Percentiles rank a stretch among this genome's conserved stretches.
phyloP scores from a whole-genome alignment of 179 eudicot species.

The Patellifolia procumbens region DNA sequence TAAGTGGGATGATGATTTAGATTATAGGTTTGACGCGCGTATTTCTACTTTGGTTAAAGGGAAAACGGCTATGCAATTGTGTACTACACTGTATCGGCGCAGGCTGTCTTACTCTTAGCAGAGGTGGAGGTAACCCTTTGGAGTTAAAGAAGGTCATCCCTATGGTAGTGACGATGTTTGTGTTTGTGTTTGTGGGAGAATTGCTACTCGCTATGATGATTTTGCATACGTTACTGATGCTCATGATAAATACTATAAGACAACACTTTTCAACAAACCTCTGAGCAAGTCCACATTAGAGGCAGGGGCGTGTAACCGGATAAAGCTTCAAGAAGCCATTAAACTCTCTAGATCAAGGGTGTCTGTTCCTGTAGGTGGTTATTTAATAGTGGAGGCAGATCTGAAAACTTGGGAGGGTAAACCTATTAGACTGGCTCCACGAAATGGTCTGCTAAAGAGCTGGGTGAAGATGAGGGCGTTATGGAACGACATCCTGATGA shows the following conservation, averaged over 20 bases:
- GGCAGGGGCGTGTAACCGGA: background rate
- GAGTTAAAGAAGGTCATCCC: background rate
- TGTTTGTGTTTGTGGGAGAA: slow-evolving; percentile 5
- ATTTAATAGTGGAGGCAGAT: background rate
- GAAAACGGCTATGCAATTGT: background rate
- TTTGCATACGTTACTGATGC: background rate
- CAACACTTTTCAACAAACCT: background rate
- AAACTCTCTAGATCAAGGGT: background rate
- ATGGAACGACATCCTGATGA: background rate
- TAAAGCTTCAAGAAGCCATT: background rate
- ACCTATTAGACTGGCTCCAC: background rate
- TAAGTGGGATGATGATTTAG: background rate
- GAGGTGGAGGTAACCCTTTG: background rate
- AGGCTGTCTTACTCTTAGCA: background rate
- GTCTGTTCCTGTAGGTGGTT: background rate
- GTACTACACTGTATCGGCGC: background rate
- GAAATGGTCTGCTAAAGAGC: background rate
- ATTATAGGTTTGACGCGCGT: background rate
- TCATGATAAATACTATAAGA: background rate
- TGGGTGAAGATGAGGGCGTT: background rate
- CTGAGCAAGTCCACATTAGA: background rate
- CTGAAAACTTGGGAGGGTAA: background rate
- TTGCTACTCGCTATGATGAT: background rate
- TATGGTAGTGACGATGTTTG: background rate
- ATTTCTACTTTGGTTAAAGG: background rate